A percentile compares a stretch with the other conserved stretches of the same genome.
Conservation (phyloP, 495 filamentous ascomycete species). For the Daldinia vernicosa region DNA sequence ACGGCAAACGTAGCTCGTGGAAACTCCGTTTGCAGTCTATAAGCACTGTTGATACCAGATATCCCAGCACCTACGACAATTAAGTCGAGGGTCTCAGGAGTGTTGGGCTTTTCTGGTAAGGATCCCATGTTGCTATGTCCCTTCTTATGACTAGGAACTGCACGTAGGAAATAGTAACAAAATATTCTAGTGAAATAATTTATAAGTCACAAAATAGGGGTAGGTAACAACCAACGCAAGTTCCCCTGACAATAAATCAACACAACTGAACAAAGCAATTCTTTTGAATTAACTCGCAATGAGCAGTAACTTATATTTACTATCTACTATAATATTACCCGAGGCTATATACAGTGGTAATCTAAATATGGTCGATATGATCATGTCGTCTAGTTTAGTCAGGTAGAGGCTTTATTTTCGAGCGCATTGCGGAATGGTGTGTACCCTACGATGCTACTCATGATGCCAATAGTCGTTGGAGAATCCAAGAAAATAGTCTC, state of each 20-base stretch:
- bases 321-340: not conserved
- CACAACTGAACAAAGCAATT: not conserved
- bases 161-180: not conserved
- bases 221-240: not conserved
- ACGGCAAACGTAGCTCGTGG: conserved; percentile 67
- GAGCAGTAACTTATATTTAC: not conserved
- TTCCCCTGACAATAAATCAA: not conserved
- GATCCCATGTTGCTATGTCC: conserved; percentile 7
- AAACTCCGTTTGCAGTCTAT: conserved; percentile 69
- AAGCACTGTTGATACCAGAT: conserved; percentile 78
- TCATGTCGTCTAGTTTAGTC: not conserved
- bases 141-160: not conserved
- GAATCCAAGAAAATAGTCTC: not conserved
- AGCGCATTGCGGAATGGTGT: not conserved
- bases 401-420: not conserved
- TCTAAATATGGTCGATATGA: not conserved
- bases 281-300: not conserved
- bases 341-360: not conserved
- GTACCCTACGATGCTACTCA: not conserved
- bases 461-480: not conserved
- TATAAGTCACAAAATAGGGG: not conserved
- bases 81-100: conserved; percentile 59
- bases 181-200: not conserved
- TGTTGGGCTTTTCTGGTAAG: not conserved
- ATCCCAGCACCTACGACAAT: conserved; percentile 78